phyloP scores from a whole-genome alignment of 768 basidiomycete species.

The Tulasnella sp. region DNA sequence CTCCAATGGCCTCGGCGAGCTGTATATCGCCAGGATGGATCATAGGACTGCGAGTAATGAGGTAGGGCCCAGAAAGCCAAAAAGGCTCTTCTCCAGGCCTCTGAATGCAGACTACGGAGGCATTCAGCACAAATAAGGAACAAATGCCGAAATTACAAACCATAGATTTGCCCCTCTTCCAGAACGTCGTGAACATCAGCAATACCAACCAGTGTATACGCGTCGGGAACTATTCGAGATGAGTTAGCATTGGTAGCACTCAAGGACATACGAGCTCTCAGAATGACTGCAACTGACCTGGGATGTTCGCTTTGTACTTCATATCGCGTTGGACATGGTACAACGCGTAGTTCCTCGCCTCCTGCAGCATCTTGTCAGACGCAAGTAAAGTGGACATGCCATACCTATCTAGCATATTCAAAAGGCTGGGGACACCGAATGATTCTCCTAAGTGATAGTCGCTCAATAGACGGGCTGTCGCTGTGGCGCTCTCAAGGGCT shows the following conservation, averaged over 20 bases:
- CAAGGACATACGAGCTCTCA: too few relatives aligned
- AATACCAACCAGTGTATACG: conserved; percentile 63
- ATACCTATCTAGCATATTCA: conserved; percentile 39
- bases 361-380: conserved; percentile 38
- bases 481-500: conserved; percentile 44
- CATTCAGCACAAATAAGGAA: background rate
- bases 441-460: conserved; percentile 35
- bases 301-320: conserved; percentile 66
- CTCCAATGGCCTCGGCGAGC: conserved; percentile 56
- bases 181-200: conserved; percentile 67
- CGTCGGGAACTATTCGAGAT: conserved; percentile 37
- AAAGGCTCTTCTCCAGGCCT: conserved; percentile 41
- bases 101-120: conserved; percentile 9
- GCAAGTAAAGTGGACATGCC: conserved; percentile 33
- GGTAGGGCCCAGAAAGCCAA: conserved; percentile 49
- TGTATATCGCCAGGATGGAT: conserved; percentile 66
- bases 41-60: conserved; percentile 57
- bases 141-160: conserved; percentile 29
- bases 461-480: conserved; percentile 40
- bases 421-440: conserved; percentile 41
- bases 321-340: conserved; percentile 58
- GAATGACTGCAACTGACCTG: conserved; percentile 17
- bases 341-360: conserved; percentile 49
- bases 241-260: background rate
- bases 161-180: conserved; percentile 51